Percentiles rank a stretch among this genome's conserved stretches.
These are phyloP conservation scores for Flaveria brownii DNA, from an alignment of 129 eudicot genomes.

Conservation along the genomic window DNA sequence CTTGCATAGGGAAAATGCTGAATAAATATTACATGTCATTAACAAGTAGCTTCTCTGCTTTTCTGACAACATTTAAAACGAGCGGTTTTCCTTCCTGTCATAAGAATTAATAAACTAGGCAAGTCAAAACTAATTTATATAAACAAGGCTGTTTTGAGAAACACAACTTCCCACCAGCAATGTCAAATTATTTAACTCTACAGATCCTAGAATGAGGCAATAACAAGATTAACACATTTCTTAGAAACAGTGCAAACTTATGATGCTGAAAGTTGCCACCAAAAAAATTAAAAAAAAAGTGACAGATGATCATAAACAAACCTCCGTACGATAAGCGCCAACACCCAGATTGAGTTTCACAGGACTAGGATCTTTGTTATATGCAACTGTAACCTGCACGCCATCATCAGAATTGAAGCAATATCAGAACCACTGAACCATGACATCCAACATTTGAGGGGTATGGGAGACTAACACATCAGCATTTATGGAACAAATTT, in stretches of 20 bases:
- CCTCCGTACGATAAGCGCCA: constrained; percentile 99
- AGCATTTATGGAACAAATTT: not conserved
- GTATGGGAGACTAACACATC: not conserved
- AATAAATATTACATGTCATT: constrained; percentile 59
- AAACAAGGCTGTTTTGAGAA: constrained; percentile 3
- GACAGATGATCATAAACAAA: not conserved
- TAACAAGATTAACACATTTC: not conserved
- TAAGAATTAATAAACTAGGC: not conserved
- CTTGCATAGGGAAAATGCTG: not conserved
- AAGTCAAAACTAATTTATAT: not conserved
- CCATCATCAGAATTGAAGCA: constrained; percentile 19
- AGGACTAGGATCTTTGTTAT: constrained; percentile 91
- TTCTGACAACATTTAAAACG: constrained; percentile 87
- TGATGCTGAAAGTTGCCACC: not conserved
- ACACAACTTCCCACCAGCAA: constrained; percentile 3
- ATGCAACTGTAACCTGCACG: constrained; percentile 90
- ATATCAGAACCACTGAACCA: not conserved
- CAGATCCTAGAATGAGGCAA: not conserved
- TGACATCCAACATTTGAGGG: not conserved
- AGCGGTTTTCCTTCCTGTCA: constrained; percentile 98
- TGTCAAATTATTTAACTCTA: not conserved
- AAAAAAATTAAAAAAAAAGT: not conserved
- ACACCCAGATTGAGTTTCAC: constrained; percentile 90
- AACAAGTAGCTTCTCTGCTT: constrained; percentile 79
- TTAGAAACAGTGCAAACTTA: not conserved